Conservation (phyloP, 2,329 filamentous ascomycete genomes). For the Talaromyces sp. region DNA sequence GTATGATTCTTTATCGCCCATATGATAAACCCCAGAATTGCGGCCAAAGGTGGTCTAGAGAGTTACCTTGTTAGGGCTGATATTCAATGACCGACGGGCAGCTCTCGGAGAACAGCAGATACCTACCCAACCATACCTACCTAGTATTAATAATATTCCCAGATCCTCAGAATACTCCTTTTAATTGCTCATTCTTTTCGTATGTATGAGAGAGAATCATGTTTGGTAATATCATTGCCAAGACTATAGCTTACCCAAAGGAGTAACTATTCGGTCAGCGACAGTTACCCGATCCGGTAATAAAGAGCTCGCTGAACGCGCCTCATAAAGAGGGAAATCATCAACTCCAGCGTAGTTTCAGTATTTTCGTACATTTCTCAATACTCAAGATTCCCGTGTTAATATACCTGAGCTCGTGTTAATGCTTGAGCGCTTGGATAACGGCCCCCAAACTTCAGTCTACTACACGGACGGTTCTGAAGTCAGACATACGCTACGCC, state of each 20-base stretch:
- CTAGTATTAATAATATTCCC: not conserved
- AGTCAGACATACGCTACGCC: not conserved
- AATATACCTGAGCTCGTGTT: not conserved
- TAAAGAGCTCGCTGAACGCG: not conserved
- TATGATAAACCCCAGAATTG: not conserved
- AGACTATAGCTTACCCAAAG: not conserved
- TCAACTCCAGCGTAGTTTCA: not conserved
- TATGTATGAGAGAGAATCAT: not conserved
- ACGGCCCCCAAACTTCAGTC: not conserved
- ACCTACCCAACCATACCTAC: not conserved
- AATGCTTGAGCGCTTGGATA: not conserved
- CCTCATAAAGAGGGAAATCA: not conserved
- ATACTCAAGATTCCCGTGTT: not conserved
- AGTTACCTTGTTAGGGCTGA: not conserved
- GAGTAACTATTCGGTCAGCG: not conserved
- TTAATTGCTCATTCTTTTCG: not conserved
- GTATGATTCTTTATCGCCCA: not conserved
- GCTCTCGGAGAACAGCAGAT: not conserved
- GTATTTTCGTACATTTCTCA: not conserved
- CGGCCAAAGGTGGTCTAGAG: not conserved
- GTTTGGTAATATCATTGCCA: not conserved
- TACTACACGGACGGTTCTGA: not conserved
- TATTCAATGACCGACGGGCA: not conserved
- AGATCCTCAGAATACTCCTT: not conserved
- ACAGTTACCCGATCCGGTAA: not conserved